phyloP scores from a whole-genome alignment of 2,329 filamentous ascomycete species.

The Pseudogymnoascus sp. region DNA sequence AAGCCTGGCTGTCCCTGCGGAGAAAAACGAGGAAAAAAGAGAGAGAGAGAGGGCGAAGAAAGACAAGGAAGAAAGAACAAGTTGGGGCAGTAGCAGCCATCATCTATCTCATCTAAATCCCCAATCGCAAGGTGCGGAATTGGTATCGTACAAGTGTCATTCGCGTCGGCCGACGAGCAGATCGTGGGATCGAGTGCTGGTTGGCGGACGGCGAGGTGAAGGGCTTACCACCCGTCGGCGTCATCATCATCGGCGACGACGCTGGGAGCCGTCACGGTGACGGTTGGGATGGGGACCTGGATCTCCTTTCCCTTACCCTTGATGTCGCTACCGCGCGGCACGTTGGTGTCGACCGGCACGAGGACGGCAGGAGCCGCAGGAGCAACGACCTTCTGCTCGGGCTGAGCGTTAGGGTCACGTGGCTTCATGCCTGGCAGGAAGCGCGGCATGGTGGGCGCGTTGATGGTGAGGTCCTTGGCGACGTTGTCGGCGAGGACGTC shows the following conservation, averaged over 20 bases:
- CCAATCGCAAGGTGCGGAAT: not conserved
- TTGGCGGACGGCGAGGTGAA: not conserved
- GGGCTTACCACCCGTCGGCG: not conserved
- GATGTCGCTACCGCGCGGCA: not conserved
- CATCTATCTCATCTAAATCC: not conserved
- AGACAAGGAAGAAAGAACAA: not conserved
- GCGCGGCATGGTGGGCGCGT: not conserved
- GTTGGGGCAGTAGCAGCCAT: not conserved
- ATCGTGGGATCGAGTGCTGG: not conserved
- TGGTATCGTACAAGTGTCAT: not conserved
- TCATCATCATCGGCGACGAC: not conserved
- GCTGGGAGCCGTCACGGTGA: not conserved
- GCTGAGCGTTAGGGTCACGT: not conserved
- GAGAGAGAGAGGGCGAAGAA: not conserved
- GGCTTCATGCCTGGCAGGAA: not conserved
- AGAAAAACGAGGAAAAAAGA: not conserved
- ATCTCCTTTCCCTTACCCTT: slow-evolving; percentile 4
- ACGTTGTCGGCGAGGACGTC: not conserved
- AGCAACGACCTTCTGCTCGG: not conserved
- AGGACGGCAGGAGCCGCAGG: not conserved
- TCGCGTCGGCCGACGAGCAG: not conserved
- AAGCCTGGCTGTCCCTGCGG: not conserved
- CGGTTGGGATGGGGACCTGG: not conserved
- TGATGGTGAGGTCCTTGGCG: not conserved
- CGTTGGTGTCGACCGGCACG: not conserved